Conservation (phyloP, 208 protist genomes). For the Acanthamoeba castellanii region DNA sequence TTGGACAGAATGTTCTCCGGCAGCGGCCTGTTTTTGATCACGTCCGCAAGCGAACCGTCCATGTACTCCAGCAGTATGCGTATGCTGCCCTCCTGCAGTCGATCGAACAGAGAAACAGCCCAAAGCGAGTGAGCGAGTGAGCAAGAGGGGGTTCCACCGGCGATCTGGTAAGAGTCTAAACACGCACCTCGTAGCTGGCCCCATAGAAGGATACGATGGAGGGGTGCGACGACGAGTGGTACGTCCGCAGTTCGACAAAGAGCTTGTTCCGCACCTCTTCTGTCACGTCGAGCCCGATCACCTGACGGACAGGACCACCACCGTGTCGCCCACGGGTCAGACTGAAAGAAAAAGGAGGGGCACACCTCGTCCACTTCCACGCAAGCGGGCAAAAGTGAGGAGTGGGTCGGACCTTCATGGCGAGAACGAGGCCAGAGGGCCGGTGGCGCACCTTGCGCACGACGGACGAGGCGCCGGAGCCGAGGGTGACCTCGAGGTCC, state of each 20-base stretch:
- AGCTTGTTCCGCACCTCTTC: slow-evolving; percentile 76
- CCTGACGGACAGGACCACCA: background rate
- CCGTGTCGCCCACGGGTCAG: background rate
- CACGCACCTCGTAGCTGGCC: slow-evolving; percentile 63
- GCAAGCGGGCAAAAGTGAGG: background rate
- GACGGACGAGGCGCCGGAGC: slow-evolving; percentile 43
- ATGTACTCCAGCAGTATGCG: slow-evolving; percentile 78
- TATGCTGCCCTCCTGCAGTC: slow-evolving; percentile 18
- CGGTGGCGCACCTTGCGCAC: slow-evolving; percentile 54
- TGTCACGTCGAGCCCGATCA: background rate
- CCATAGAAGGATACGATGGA: slow-evolving; percentile 84
- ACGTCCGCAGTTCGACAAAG: slow-evolving; percentile 82
- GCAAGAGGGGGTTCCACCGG: slow-evolving; percentile 70
- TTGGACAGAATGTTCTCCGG: slow-evolving; percentile 78
- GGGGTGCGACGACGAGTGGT: slow-evolving; percentile 75
- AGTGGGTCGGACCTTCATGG: slow-evolving; percentile 46
- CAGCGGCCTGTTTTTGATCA: slow-evolving; percentile 62
- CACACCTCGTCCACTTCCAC: too few relatives aligned
- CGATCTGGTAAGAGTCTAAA: background rate
- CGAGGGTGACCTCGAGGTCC: slow-evolving; percentile 9
- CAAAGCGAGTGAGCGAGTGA: background rate
- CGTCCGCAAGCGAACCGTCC: slow-evolving; percentile 80
- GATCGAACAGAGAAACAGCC: background rate
- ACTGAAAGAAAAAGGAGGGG: background rate
- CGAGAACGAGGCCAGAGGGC: slow-evolving; percentile 5